Evolutionary conservation across 2,329 filamentous ascomycete genomes (phyloP).

Genomic region (Pestalotiopsis sp.): DNA sequence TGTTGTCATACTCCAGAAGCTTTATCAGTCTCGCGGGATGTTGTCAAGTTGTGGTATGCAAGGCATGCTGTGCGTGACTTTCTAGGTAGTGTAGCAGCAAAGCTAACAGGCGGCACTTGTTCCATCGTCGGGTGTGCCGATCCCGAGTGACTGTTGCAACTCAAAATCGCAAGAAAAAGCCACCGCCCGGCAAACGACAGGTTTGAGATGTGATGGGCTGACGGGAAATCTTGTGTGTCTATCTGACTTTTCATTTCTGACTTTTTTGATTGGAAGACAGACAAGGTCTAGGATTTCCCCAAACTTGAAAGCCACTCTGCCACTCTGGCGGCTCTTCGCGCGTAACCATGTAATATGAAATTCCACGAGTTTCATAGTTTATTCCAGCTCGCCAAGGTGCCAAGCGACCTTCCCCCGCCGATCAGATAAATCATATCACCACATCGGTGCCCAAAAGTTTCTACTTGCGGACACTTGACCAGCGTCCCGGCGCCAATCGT

Average conservation of each 20-base stretch:
- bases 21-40: neutral
- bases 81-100: neutral
- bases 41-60: neutral
- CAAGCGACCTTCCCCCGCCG: neutral
- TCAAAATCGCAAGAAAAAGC: neutral
- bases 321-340: no score
- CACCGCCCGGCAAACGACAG: neutral
- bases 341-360: no score
- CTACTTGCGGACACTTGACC: neutral
- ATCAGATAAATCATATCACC: neutral
- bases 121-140: neutral
- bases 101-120: neutral
- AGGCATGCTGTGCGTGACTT: neutral
- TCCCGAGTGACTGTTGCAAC: neutral
- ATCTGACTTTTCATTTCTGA: neutral
- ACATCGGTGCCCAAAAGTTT: neutral
- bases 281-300: no score
- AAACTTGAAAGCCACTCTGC: no score
- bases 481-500: neutral
- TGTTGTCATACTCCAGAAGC: neutral
- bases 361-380: neutral
- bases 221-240: neutral
- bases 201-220: neutral
- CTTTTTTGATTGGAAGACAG: neutral
- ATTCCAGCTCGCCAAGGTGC: neutral